Percentiles rank a stretch among this genome's conserved stretches.
Conservation (phyloP, 768 basidiomycete genomes). For the Boletus edulis region DNA sequence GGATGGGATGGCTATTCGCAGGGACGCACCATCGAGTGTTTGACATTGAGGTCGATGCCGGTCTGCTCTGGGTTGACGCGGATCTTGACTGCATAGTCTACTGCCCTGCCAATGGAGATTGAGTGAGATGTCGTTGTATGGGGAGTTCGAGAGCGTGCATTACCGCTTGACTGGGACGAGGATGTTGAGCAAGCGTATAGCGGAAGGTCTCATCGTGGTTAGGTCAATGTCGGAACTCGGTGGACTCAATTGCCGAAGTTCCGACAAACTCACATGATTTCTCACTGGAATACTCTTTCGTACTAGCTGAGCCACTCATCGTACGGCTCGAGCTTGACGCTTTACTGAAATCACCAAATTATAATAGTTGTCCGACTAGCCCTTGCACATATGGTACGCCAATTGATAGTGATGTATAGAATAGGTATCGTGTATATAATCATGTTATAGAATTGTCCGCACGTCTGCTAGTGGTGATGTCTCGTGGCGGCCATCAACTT, state of each 20-base stretch:
- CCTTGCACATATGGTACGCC: background rate
- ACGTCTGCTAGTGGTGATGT: conserved; percentile 5
- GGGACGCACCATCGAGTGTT: conserved; percentile 91
- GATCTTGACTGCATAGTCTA: conserved; percentile 99
- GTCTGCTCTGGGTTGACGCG: conserved; percentile 94
- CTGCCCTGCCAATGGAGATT: conserved; percentile 51
- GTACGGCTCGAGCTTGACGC: too few species aligned
- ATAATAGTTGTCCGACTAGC: background rate
- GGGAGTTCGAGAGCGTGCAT: background rate
- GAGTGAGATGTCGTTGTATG: background rate
- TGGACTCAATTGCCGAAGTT: too few species aligned
- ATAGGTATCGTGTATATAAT: too few species aligned
- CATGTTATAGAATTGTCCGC: background rate
- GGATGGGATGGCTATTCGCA: background rate
- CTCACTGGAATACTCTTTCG: too few species aligned
- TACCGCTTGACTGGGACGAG: conserved; percentile 94
- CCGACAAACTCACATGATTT: too few species aligned
- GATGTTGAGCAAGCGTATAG: conserved; percentile 74
- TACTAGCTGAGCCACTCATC: too few species aligned
- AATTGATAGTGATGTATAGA: background rate
- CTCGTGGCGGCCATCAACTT: conserved; percentile 27
- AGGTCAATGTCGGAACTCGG: conserved; percentile 14
- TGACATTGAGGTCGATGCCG: conserved; percentile 94
- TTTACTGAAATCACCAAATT: background rate
- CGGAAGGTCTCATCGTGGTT: conserved; percentile 68